phyloP scores from a whole-genome alignment of 1,139 yeast species.

The Blastobotrys apis region DNA sequence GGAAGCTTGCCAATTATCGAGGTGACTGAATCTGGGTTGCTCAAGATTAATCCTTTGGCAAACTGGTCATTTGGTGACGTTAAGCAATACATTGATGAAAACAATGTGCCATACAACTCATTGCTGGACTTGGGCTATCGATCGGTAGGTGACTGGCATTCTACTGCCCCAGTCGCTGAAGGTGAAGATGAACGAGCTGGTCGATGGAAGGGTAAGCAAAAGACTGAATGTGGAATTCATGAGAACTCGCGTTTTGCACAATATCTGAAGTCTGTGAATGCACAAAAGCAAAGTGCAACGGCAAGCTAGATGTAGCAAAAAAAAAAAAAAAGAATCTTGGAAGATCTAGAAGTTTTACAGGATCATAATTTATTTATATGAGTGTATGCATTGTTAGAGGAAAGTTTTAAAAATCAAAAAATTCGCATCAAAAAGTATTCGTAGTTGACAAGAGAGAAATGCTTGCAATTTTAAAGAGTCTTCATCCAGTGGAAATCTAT shows the following conservation, averaged over 20 bases:
- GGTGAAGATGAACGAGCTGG: conserved; percentile 97
- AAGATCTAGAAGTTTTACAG: neutral
- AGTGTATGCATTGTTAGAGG: neutral
- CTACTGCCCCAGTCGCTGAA: conserved; percentile 82
- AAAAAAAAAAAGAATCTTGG: neutral
- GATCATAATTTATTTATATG: neutral
- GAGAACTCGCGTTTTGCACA: conserved; percentile 68
- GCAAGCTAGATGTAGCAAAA: neutral
- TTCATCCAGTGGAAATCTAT: no score
- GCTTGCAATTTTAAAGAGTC: no score
- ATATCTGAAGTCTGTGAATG: conserved; percentile 36
- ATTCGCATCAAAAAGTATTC: neutral
- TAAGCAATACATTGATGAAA: conserved; percentile 57
- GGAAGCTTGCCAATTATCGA: conserved; percentile 72
- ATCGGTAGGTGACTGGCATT: conserved; percentile 94
- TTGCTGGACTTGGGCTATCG: conserved; percentile 82
- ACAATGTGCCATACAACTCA: conserved; percentile 81
- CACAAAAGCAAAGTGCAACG: conserved; percentile 5
- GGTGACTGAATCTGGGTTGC: conserved; percentile 61
- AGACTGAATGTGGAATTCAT: conserved; percentile 96
- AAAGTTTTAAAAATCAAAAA: no score
- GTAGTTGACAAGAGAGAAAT: neutral
- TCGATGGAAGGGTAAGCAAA: conserved; percentile 89
- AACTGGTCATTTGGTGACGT: conserved; percentile 79
- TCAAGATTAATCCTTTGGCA: conserved; percentile 87